These are phyloP conservation scores for Porpolomopsis calyptriformis DNA, from an alignment of 768 basidiomycete genomes.

Conservation along the genomic window DNA sequence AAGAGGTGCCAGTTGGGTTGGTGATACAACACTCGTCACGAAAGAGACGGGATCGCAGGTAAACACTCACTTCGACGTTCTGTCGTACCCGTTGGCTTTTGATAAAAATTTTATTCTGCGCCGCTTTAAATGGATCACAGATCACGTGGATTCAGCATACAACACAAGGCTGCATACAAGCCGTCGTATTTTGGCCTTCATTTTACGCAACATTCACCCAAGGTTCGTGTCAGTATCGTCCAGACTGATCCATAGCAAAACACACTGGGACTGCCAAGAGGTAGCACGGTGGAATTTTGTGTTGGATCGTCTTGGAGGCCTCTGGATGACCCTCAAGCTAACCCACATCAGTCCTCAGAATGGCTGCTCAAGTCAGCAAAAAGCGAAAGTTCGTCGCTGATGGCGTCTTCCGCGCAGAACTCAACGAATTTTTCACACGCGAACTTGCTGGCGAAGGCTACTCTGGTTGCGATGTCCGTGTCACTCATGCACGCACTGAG, in stretches of 20 bases:
- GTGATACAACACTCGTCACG: constrained; percentile 75
- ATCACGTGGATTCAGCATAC: not conserved
- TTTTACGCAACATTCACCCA: constrained; percentile 19
- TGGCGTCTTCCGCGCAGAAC: constrained; percentile 98
- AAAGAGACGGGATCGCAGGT: constrained; percentile 11
- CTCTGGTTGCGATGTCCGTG: constrained; percentile 99
- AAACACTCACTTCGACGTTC: constrained; percentile 17
- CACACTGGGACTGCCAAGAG: not conserved
- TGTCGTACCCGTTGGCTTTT: constrained; percentile 15
- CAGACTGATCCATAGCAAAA: not conserved
- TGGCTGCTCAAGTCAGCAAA: constrained; percentile 89
- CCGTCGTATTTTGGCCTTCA: constrained; percentile 14
- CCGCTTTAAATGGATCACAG: not conserved
- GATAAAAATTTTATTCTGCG: not conserved
- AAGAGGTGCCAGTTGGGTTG: constrained; percentile 83
- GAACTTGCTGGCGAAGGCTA: constrained; percentile 99
- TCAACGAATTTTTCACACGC: constrained; percentile 97
- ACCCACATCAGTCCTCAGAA: constrained; percentile 27
- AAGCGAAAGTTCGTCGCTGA: constrained; percentile 98
- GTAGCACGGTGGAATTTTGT: not conserved
- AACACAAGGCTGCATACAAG: too few species aligned
- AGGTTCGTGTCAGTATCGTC: constrained; percentile 16
- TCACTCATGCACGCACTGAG: constrained; percentile 98
- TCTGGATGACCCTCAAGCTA: constrained; percentile 2
- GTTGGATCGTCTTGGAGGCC: not conserved